Evolutionary conservation across 257 asterid species (phyloP), one percentile per base, ranked within the genome.

Genomic region (Cinchona pubescens): DNA sequence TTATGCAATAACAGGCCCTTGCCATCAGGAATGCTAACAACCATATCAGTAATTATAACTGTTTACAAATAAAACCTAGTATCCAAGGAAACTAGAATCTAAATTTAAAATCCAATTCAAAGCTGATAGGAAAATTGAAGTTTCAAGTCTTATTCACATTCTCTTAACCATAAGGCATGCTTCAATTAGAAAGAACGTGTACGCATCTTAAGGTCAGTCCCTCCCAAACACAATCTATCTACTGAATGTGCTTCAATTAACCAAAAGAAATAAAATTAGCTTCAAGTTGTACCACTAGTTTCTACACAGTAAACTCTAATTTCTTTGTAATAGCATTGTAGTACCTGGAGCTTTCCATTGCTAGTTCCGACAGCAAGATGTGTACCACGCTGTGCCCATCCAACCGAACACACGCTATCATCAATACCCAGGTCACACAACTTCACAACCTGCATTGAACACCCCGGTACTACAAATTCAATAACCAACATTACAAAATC

Each of bases 301-400:
- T 19, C 34, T 1, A 23, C 56, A 21, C 12, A 13, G 30, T 55
- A 55, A 53, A 53, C 60, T 53, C n/a, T 7, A 16, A 14, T 21
- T 51, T 71, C 13, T 59, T 48, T 12, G 34, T 4, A 59, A 14
- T 70, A 60, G 35, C 4, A 40, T 53, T 14, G 55, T 11, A 78
- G 40, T 80, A 94, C 99, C 89, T 94, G 97, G 74, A 92, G 87
- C 85, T 95, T 92, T 19, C 99, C 99, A n/a, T 80, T 85, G 90
- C 88, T 86, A 75, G 98, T 90, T 76, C 99, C 99, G 75, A 95
- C 87, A 78, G 99, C 97, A 77, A 95, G 97, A 80, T 92, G 96
- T 3, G 96, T 85, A 53, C 96, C 96, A 69, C 90, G 96, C 32
- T 85, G 94, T 27, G 97, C 97, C 99, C 99, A 95, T 51, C 92